A percentile compares a stretch with the other conserved stretches of the same genome.
These are phyloP conservation scores for Elsinoe perseae DNA, from an alignment of 2,329 filamentous ascomycete genomes.

Conservation along the genomic window DNA sequence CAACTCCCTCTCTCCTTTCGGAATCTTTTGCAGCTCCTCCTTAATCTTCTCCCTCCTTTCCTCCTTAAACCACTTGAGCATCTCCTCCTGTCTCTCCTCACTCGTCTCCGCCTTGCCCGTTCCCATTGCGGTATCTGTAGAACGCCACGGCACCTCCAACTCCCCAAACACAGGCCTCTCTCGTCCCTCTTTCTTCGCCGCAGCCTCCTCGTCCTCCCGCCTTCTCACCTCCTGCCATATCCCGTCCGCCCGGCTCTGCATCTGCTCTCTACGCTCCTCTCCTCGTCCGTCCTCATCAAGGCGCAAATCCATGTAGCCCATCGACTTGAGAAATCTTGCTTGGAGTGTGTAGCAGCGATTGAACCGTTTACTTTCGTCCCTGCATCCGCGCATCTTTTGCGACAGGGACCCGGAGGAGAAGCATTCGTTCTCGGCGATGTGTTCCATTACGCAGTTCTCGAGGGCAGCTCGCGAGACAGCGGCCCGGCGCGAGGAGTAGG, in stretches of 20 bases:
- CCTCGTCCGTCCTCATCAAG: constrained; percentile 45
- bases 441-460: constrained; percentile 88
- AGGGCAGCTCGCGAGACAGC: constrained; percentile 72
- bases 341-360: constrained; percentile 87
- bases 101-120: background rate
- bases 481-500: constrained; percentile 73
- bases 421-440: constrained; percentile 74
- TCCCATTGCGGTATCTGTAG: background rate
- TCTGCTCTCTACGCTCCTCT: constrained; percentile 44
- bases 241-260: constrained; percentile 92
- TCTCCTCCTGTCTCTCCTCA: constrained; percentile 18
- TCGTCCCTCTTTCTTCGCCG: constrained; percentile 53
- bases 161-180: constrained; percentile 53
- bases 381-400: constrained; percentile 71
- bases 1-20: constrained; percentile 47
- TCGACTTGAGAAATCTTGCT: constrained; percentile 78
- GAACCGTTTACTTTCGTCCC: constrained; percentile 66
- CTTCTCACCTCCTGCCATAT: constrained; percentile 80
- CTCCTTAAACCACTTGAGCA: constrained; percentile 19
- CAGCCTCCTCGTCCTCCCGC: constrained; percentile 68
- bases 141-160: constrained; percentile 27
- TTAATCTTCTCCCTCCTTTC: constrained; percentile 26
- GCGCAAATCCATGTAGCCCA: constrained; percentile 72
- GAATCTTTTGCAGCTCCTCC: constrained; percentile 29
- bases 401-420: constrained; percentile 63